Evolutionary conservation across 2,329 filamentous ascomycete species (phyloP).

Genomic region (Thelonectria blattea): DNA sequence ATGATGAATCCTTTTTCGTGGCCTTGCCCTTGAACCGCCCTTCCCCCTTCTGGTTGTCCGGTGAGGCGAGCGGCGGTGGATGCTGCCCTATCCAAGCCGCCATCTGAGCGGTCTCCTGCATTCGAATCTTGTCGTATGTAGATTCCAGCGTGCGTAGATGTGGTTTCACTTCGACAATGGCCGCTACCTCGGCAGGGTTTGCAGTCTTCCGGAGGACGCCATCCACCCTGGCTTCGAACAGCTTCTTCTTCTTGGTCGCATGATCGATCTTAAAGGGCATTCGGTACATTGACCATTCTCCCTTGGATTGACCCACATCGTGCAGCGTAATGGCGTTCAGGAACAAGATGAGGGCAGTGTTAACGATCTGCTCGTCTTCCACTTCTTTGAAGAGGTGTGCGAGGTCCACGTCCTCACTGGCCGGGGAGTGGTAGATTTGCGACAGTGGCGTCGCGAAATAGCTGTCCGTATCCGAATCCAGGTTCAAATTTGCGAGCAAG

Average conservation of each 20-base stretch:
- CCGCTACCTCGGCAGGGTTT: not conserved
- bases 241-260: not conserved
- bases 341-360: conserved; percentile 1
- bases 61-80: not conserved
- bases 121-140: not conserved
- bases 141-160: not conserved
- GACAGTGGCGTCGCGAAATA: not conserved
- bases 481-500: not conserved
- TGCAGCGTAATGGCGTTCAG: not conserved
- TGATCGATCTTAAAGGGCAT: not conserved
- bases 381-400: not conserved
- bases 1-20: too few species aligned
- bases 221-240: conserved; percentile 2
- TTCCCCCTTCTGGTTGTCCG: too few species aligned
- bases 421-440: not conserved
- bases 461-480: not conserved
- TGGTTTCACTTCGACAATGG: conserved; percentile 5
- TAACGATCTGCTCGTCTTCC: conserved; percentile 5
- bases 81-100: not conserved
- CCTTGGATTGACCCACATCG: not conserved
- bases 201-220: not conserved
- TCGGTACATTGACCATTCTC: conserved; percentile 3
- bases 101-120: not conserved
- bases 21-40: too few species aligned
- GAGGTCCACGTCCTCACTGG: not conserved